Evolutionary conservation across 345 rosid species (phyloP).

Genomic region (Erysimum cheiranthoides): DNA sequence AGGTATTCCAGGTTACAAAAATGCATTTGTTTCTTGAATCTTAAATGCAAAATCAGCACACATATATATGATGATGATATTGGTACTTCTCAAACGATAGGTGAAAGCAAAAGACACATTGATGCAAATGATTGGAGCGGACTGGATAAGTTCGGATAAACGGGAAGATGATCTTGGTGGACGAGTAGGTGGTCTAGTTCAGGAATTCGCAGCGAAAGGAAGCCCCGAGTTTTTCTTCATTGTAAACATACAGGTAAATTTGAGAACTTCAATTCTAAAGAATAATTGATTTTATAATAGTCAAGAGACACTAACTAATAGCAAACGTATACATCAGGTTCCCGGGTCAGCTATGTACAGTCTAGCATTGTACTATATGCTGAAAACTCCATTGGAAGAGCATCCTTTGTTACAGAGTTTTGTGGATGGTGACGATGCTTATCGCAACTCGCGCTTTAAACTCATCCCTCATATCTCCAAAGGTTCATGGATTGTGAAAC

Average conservation of each 20-base stretch:
- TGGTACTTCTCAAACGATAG: constrained; percentile 44
- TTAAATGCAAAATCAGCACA: background rate
- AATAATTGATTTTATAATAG: background rate
- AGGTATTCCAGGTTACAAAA: constrained; percentile 52
- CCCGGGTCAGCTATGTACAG: constrained; percentile 71
- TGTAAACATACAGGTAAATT: constrained; percentile 74
- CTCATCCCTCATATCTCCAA: constrained; percentile 91
- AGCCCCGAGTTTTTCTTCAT: constrained; percentile 83
- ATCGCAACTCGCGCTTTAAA: constrained; percentile 90
- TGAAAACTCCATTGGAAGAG: constrained; percentile 75
- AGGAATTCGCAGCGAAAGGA: constrained; percentile 62
- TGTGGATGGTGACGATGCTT: constrained; percentile 86
- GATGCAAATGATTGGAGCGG: constrained; percentile 95
- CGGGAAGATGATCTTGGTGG: constrained; percentile 81
- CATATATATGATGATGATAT: constrained; percentile 2
- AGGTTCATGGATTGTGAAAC: constrained; percentile 99
- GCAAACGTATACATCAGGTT: constrained; percentile 51
- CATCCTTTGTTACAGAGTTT: constrained; percentile 74
- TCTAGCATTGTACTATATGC: constrained; percentile 75
- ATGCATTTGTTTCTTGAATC: constrained; percentile 1
- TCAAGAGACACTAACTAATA: constrained; percentile 5
- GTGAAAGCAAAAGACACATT: constrained; percentile 69
- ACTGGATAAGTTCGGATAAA: constrained; percentile 79
- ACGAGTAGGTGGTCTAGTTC: constrained; percentile 71
- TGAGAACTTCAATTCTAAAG: background rate